Conservation (phyloP, 1,284 basidiomycete genomes). For the Puccinia coronata region DNA sequence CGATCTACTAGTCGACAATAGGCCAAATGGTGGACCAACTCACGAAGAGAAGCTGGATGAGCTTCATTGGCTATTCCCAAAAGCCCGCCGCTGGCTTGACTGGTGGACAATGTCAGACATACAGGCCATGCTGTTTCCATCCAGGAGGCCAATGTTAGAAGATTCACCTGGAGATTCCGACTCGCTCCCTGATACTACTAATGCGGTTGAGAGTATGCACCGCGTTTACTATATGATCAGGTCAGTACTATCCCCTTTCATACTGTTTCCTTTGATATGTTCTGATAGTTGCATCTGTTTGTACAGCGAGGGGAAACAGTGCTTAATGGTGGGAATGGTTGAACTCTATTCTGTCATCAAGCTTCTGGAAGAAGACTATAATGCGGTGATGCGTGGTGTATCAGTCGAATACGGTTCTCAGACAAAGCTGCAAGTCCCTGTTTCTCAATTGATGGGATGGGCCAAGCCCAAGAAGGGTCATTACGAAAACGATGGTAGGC, state of each 20-base stretch:
- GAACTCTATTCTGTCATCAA: not conserved
- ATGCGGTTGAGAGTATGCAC: constrained; percentile 11
- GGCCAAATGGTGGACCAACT: not conserved
- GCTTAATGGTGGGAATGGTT: not conserved
- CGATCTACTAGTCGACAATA: not conserved
- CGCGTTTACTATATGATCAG: not conserved
- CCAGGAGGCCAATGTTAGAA: not conserved
- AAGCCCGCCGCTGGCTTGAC: constrained; percentile 2
- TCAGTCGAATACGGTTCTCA: not conserved
- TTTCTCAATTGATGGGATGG: not conserved
- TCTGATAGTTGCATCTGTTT: too few relatives aligned
- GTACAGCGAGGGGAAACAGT: not conserved
- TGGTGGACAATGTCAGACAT: constrained; percentile 18
- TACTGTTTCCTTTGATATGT: too few relatives aligned
- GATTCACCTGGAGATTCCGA: not conserved
- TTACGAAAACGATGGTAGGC: not conserved
- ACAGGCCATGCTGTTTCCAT: constrained; percentile 7
- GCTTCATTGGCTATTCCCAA: not conserved
- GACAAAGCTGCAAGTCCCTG: not conserved
- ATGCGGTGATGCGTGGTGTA: not conserved
- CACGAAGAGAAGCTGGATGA: constrained; percentile 6
- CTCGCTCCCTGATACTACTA: constrained; percentile 1
- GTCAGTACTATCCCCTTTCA: not conserved
- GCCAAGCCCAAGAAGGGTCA: not conserved
- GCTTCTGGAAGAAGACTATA: not conserved